Percentiles rank a stretch among this genome's conserved stretches.
Evolutionary conservation across 2,329 filamentous ascomycete species (phyloP).

Genomic region (Trichoderma oligosporum): DNA sequence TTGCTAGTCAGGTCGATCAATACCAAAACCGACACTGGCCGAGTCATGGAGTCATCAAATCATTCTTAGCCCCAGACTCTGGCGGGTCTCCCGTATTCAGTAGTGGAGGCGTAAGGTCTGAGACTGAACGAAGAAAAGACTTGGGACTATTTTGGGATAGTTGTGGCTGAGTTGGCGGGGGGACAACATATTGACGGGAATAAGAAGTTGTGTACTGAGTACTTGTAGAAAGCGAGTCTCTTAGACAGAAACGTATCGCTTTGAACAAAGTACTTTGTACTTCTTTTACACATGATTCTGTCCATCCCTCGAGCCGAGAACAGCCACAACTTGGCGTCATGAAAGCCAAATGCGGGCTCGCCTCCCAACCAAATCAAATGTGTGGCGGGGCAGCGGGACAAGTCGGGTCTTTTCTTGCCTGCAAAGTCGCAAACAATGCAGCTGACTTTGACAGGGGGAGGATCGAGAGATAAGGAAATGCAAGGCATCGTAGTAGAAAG

Average conservation of each 20-base stretch:
- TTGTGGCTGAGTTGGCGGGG: neutral
- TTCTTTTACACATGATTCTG: too few relatives aligned
- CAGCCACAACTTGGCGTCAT: conserved; percentile 13
- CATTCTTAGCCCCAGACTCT: neutral
- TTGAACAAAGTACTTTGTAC: too few relatives aligned
- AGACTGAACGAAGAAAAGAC: neutral
- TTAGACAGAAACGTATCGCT: too few relatives aligned
- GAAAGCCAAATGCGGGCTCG: neutral
- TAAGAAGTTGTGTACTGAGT: too few relatives aligned
- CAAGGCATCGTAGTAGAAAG: too few relatives aligned
- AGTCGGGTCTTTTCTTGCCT: conserved; percentile 15
- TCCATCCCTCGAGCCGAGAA: neutral
- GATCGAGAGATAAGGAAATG: conserved; percentile 11
- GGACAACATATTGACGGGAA: neutral
- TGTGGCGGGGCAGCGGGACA: conserved; percentile 18
- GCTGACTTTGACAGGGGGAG: neutral
- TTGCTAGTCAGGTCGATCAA: neutral
- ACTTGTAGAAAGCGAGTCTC: too few relatives aligned
- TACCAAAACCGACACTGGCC: conserved; percentile 14
- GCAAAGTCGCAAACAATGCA: conserved; percentile 5
- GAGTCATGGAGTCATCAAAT: neutral
- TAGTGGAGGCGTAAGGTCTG: neutral
- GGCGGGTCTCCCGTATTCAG: conserved; percentile 4
- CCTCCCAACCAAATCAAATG: neutral
- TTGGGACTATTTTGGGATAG: conserved; percentile 7